Evolutionary conservation across 164 flowering plant species (phyloP).

Genomic region (Amborella trichopoda): DNA sequence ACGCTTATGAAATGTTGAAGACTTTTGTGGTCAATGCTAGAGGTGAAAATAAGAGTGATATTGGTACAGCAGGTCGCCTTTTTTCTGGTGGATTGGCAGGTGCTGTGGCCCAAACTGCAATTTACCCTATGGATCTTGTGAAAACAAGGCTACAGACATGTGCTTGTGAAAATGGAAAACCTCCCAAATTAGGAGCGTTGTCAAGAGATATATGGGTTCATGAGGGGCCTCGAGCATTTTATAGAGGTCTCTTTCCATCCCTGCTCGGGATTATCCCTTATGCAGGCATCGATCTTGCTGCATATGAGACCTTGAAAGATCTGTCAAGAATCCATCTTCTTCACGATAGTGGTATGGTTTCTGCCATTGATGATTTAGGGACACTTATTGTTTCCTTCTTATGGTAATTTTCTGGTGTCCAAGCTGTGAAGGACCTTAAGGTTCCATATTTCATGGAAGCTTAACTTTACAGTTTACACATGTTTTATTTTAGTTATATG

Average conservation of each 20-base stretch:
- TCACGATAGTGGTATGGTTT: slow-evolving; percentile 55
- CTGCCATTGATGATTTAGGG: neutral
- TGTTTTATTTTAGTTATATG: too few species aligned
- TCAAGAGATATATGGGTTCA: slow-evolving; percentile 77
- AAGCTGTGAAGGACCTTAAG: too few species aligned
- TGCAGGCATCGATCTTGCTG: slow-evolving; percentile 95
- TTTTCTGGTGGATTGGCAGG: slow-evolving; percentile 91
- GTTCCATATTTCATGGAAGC: too few species aligned
- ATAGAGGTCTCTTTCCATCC: slow-evolving; percentile 82
- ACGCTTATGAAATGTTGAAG: slow-evolving; percentile 78
- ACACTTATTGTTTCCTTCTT: slow-evolving; percentile 1
- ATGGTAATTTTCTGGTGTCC: neutral
- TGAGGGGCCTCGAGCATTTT: slow-evolving; percentile 91
- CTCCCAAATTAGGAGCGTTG: slow-evolving; percentile 43
- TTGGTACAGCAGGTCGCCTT: slow-evolving; percentile 72
- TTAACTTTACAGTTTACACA: too few species aligned
- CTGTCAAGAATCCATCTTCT: slow-evolving; percentile 68
- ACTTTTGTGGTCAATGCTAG: slow-evolving; percentile 29
- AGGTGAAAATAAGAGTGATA: slow-evolving; percentile 51
- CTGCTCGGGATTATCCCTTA: slow-evolving; percentile 93
- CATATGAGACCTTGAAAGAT: slow-evolving; percentile 89
- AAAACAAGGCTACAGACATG: slow-evolving; percentile 85
- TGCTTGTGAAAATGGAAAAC: slow-evolving; percentile 49
- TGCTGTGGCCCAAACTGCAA: slow-evolving; percentile 86
- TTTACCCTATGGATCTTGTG: slow-evolving; percentile 91